These are phyloP conservation scores for Mycena floridula DNA, from an alignment of 768 basidiomycete species.

Conservation along the genomic window DNA sequence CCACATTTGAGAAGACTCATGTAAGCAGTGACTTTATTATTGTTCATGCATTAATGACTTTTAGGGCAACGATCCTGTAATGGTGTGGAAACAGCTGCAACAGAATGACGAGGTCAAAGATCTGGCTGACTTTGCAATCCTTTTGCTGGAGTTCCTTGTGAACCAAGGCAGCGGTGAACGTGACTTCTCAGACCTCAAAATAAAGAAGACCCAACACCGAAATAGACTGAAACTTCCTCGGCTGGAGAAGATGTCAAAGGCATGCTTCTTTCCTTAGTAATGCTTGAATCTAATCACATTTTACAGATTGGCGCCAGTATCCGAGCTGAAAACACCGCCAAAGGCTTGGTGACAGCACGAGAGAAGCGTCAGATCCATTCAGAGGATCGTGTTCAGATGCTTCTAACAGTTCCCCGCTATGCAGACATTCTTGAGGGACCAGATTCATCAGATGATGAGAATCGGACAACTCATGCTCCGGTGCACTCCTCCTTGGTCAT, in stretches of 20 bases:
- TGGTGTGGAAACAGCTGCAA: conserved; percentile 1
- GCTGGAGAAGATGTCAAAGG: not conserved
- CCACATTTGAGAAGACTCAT: too few species aligned
- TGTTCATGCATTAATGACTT: not conserved
- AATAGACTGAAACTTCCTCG: not conserved
- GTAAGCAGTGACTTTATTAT: too few species aligned
- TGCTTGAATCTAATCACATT: not conserved
- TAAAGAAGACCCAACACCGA: too few species aligned
- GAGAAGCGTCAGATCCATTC: not conserved
- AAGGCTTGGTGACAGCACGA: not conserved
- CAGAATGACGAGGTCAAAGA: conserved; percentile 6
- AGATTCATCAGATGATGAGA: not conserved
- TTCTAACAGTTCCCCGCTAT: not conserved
- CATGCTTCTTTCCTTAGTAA: not conserved
- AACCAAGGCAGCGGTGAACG: not conserved
- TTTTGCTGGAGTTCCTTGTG: not conserved
- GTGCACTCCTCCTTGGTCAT: not conserved
- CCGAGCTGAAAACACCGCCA: not conserved
- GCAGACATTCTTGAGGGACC: not conserved
- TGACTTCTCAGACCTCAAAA: not conserved
- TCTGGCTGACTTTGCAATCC: not conserved
- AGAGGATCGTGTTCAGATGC: not conserved
- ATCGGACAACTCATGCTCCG: not conserved
- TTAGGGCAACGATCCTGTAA: not conserved
- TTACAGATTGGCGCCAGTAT: not conserved